These are phyloP conservation scores for Conticribra guillardii DNA, from an alignment of 108 stramenopile species.

Conservation along the genomic window DNA sequence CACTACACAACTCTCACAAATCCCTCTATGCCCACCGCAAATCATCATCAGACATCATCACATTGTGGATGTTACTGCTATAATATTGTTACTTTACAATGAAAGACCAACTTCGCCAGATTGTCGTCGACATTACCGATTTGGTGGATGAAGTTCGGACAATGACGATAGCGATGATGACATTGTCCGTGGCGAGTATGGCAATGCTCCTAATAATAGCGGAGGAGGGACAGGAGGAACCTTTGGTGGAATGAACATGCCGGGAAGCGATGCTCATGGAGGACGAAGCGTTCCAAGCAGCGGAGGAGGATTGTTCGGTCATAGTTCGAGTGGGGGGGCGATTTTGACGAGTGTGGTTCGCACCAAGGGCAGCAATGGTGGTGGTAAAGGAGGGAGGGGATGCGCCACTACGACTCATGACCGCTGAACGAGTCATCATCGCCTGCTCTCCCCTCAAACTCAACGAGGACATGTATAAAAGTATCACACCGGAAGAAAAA, in stretches of 20 bases:
- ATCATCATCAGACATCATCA: too few species aligned
- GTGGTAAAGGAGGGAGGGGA: background rate
- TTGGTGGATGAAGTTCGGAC: slow-evolving; percentile 1
- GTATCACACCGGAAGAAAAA: too few species aligned
- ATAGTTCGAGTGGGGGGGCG: too few species aligned
- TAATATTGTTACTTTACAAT: too few species aligned
- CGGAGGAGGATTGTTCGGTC: too few species aligned
- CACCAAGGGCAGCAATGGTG: background rate
- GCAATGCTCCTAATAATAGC: background rate
- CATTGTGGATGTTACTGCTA: too few species aligned
- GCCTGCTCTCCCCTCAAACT: slow-evolving; percentile 28
- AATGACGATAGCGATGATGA: background rate
- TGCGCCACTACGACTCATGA: slow-evolving; percentile 6
- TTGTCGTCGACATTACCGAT: background rate
- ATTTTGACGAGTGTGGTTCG: too few species aligned
- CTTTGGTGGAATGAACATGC: background rate
- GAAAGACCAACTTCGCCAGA: too few species aligned
- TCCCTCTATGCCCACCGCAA: too few species aligned
- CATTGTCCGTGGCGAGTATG: background rate
- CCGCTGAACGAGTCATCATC: slow-evolving; percentile 35
- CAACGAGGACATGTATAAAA: slow-evolving; percentile 29
- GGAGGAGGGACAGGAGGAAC: background rate
- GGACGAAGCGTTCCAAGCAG: too few species aligned
- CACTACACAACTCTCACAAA: too few species aligned
- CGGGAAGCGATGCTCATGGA: too few species aligned